Conservation (phyloP, 139 green algal species). For the Chlorella sp. region DNA sequence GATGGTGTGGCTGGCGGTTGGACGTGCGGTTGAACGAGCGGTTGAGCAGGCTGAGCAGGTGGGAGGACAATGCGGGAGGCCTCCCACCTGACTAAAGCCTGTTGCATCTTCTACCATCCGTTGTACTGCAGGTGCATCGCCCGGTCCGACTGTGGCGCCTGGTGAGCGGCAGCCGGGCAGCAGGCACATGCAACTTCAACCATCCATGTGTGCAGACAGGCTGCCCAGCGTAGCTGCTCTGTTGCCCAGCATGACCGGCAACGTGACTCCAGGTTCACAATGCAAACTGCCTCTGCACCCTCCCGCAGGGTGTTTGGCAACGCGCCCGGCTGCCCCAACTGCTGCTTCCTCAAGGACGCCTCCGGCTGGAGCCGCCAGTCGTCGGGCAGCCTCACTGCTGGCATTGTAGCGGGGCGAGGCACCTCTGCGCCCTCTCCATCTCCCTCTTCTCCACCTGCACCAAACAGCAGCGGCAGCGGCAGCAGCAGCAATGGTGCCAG, state of each 20-base stretch:
- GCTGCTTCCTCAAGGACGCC: slow-evolving; percentile 18
- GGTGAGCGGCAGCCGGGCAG: background rate
- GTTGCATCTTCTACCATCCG: no score
- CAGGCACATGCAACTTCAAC: no score
- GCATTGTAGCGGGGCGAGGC: background rate
- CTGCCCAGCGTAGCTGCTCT: no score
- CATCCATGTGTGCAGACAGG: no score
- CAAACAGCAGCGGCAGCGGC: background rate
- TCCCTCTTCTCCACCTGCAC: background rate
- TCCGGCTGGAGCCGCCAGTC: slow-evolving; percentile 4
- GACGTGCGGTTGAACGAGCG: no score
- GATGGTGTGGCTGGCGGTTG: no score
- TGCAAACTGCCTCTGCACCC: background rate
- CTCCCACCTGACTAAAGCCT: no score
- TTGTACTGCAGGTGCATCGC: background rate
- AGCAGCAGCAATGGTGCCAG: background rate
- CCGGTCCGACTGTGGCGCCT: background rate
- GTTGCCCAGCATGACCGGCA: no score
- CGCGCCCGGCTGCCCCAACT: background rate
- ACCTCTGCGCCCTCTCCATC: background rate
- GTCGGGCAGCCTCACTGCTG: background rate
- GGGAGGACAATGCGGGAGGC: no score
- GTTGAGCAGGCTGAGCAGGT: no score
- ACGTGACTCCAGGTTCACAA: no score
- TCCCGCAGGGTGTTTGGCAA: slow-evolving; percentile 11